Evolutionary conservation across 2,329 filamentous ascomycete genomes (phyloP).

Genomic region (Thielaviopsis populi): DNA sequence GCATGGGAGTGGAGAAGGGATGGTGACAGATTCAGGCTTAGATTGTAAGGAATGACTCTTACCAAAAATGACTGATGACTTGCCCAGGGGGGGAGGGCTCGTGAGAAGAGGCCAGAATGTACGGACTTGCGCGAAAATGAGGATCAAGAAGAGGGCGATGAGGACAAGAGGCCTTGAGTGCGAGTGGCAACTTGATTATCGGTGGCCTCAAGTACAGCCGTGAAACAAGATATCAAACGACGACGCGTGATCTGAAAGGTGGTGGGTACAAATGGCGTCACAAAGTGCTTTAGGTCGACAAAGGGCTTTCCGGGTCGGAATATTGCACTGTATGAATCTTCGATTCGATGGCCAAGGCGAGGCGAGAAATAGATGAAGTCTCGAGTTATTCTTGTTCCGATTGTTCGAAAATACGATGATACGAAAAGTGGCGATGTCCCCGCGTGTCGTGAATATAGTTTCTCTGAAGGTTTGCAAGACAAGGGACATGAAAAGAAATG

Average conservation of each 20-base stretch:
- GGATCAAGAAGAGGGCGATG: not conserved
- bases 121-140: not conserved
- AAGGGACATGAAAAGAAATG: no score
- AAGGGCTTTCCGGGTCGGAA: not conserved
- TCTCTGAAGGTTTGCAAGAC: no score
- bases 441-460: no score
- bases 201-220: not conserved
- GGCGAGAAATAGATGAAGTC: not conserved
- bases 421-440: not conserved
- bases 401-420: not conserved
- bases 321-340: not conserved
- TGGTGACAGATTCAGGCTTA: not conserved
- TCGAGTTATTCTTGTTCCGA: not conserved
- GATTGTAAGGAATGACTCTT: conserved; percentile 2
- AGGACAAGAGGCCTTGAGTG: not conserved
- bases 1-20: not conserved
- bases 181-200: not conserved
- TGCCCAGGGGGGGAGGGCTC: not conserved
- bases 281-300: not conserved
- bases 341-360: not conserved
- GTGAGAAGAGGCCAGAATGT: not conserved
- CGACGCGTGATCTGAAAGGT: not conserved
- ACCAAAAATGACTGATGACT: not conserved
- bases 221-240: not conserved
- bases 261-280: not conserved